Evolutionary conservation across 2,329 filamentous ascomycete genomes (phyloP).

Genomic region (Nemania bipapillata): DNA sequence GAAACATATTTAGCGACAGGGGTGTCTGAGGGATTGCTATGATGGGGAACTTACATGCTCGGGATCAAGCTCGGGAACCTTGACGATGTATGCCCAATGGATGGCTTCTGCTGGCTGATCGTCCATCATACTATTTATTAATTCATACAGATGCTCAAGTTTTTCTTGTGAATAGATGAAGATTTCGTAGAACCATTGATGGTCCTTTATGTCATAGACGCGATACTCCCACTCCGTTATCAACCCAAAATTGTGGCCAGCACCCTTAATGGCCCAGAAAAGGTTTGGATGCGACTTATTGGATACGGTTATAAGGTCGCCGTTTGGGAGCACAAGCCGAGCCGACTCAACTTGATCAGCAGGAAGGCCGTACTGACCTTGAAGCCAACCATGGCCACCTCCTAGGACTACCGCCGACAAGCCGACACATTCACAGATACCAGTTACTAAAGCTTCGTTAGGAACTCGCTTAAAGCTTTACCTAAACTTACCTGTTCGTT

Average conservation of each 20-base stretch:
- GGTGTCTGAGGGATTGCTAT: neutral
- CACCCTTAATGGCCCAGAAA: slow-evolving; percentile 42
- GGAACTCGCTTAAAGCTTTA: neutral
- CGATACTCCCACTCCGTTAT: slow-evolving; percentile 39
- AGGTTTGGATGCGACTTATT: slow-evolving; percentile 46
- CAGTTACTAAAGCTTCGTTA: slow-evolving; percentile 55
- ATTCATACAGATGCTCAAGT: slow-evolving; percentile 32
- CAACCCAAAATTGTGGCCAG: slow-evolving; percentile 43
- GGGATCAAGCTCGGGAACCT: slow-evolving; percentile 31
- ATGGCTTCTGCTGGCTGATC: slow-evolving; percentile 36
- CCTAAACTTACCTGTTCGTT: slow-evolving; percentile 44
- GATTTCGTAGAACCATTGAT: slow-evolving; percentile 38
- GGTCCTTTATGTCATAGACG: slow-evolving; percentile 26
- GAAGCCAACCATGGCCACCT: slow-evolving; percentile 55
- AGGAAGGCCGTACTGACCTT: slow-evolving; percentile 40
- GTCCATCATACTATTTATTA: slow-evolving; percentile 27
- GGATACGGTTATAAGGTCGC: slow-evolving; percentile 39
- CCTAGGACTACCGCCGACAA: slow-evolving; percentile 57
- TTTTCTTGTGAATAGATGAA: slow-evolving; percentile 42
- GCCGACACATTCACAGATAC: slow-evolving; percentile 65
- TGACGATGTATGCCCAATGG: slow-evolving; percentile 41
- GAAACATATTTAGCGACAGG: neutral
- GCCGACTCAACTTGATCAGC: slow-evolving; percentile 42
- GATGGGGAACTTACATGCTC: slow-evolving; percentile 34
- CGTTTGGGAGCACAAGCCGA: slow-evolving; percentile 35